Evolutionary conservation across 345 rosid genomes (phyloP).

Genomic region (Populus davidiana): DNA sequence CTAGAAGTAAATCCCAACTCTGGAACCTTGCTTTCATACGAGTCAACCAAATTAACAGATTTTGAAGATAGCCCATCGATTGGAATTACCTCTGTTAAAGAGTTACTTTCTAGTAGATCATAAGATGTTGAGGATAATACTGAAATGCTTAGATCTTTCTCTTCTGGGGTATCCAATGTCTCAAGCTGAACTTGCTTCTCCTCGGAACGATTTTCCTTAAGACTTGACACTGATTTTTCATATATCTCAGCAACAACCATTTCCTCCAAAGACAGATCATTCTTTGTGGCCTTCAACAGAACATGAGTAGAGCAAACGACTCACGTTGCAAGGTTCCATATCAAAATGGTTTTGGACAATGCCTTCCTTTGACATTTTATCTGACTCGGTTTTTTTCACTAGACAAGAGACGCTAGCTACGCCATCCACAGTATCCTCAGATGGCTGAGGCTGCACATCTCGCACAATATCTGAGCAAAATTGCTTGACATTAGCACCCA

Average conservation of each 20-base stretch:
- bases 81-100: neutral
- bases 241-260: neutral
- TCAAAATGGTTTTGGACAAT: constrained; percentile 9
- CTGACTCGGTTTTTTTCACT: neutral
- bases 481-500: constrained; percentile 27
- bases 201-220: constrained; percentile 4
- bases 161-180: neutral
- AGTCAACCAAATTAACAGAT: constrained; percentile 9
- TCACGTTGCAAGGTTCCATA: constrained; percentile 4
- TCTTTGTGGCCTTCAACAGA: neutral
- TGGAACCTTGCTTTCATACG: neutral
- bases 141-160: neutral
- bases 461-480: constrained; percentile 26
- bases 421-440: neutral
- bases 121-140: neutral
- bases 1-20: constrained; percentile 8
- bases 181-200: neutral
- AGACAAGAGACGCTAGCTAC: constrained; percentile 1
- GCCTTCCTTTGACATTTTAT: neutral
- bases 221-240: neutral
- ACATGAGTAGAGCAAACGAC: constrained; percentile 2
- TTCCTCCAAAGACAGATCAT: constrained; percentile 11
- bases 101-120: neutral
- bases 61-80: constrained; percentile 2
- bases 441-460: constrained; percentile 19